phyloP scores from a whole-genome alignment of 106 monocot species.

The Acorus calamus region DNA sequence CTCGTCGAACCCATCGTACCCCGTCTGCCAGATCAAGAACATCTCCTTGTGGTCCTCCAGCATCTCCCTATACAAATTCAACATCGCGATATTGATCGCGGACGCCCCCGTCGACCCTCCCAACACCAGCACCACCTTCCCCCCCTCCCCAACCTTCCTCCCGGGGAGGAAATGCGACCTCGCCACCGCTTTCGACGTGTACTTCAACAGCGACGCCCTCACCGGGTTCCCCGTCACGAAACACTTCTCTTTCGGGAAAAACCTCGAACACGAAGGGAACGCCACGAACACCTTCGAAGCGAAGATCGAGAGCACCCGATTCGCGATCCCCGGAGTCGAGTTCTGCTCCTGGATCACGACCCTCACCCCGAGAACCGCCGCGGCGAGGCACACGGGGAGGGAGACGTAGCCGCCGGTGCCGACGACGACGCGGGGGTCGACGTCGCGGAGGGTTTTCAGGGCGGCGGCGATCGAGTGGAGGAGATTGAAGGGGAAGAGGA shows the following conservation, averaged over 20 bases:
- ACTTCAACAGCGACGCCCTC: constrained; percentile 30
- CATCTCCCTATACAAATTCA: constrained; percentile 67
- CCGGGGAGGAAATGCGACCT: constrained; percentile 58
- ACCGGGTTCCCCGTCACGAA: constrained; percentile 69
- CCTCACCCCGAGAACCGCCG: constrained; percentile 36
- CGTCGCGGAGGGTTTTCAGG: constrained; percentile 31
- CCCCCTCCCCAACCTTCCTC: constrained; percentile 1
- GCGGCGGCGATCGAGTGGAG: constrained; percentile 20
- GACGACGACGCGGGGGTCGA: constrained; percentile 47
- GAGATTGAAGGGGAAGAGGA: constrained; percentile 39
- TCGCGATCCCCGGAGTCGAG: constrained; percentile 43
- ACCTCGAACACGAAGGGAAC: constrained; percentile 36
- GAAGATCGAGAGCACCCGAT: constrained; percentile 29
- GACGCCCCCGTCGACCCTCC: constrained; percentile 51
- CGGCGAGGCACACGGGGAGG: constrained; percentile 55
- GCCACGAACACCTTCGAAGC: constrained; percentile 60
- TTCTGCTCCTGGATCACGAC: constrained; percentile 81
- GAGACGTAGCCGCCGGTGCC: constrained; percentile 67
- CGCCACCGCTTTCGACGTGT: constrained; percentile 47
- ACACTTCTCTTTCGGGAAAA: constrained; percentile 53
- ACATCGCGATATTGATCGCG: constrained; percentile 48
- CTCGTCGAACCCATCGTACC: constrained; percentile 43
- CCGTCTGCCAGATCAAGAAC: constrained; percentile 79
- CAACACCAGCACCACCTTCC: constrained; percentile 52
- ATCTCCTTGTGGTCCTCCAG: constrained; percentile 43